phyloP scores from a whole-genome alignment of 202 grass and related monocot species.

The Digitaria exilis region DNA sequence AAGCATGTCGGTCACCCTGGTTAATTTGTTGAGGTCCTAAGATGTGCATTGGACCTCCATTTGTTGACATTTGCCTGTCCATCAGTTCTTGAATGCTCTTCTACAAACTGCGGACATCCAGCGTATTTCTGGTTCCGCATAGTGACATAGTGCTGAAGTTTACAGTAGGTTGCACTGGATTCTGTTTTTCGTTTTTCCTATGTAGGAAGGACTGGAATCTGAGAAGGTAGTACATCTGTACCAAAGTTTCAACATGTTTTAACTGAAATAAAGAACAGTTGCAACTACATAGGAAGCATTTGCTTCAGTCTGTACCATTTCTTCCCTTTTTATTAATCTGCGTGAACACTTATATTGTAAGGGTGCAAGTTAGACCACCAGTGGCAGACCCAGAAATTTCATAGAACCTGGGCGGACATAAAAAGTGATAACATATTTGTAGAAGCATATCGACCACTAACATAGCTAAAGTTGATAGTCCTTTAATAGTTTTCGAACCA shows the following conservation, averaged over 20 bases:
- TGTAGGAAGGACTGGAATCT: constrained; percentile 20
- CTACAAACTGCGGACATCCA: background rate
- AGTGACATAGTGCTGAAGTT: constrained; percentile 10
- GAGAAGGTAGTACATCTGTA: constrained; percentile 25
- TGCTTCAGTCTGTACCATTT: background rate
- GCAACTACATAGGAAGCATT: background rate
- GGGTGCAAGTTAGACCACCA: too few relatives aligned
- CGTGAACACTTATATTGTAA: too few relatives aligned
- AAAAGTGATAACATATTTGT: too few relatives aligned
- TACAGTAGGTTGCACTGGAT: constrained; percentile 5
- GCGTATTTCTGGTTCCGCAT: constrained; percentile 14
- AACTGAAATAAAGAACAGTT: constrained; percentile 26
- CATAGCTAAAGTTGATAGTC: too few relatives aligned
- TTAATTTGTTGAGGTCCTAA: constrained; percentile 15
- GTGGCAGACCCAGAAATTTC: too few relatives aligned
- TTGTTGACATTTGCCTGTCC: background rate
- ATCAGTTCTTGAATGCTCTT: constrained; percentile 21
- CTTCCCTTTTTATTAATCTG: background rate
- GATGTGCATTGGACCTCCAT: constrained; percentile 22
- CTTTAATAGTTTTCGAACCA: too few relatives aligned
- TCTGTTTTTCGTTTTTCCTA: background rate
- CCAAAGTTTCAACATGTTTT: constrained; percentile 18
- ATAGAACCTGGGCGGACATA: too few relatives aligned
- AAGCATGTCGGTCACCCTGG: background rate
- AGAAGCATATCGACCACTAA: too few relatives aligned